Conservation (phyloP, 495 filamentous ascomycete genomes). For the Wilcoxina mikolae region DNA sequence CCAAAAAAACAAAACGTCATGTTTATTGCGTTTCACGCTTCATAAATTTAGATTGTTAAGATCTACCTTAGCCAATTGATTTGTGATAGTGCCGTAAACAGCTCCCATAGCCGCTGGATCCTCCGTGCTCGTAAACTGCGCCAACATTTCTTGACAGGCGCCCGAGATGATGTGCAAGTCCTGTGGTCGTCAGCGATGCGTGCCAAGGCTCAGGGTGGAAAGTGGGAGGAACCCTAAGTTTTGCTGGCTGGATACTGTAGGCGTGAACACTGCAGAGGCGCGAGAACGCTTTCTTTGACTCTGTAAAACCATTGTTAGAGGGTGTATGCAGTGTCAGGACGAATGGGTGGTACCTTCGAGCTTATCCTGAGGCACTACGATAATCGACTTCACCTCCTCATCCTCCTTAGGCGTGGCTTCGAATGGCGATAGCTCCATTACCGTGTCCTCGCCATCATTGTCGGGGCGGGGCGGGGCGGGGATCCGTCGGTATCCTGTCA, state of each 20-base stretch:
- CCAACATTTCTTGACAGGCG: constrained; percentile 34
- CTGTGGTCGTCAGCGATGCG: neutral
- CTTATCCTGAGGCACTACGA: constrained; percentile 67
- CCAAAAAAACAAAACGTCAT: no score
- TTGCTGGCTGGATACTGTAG: constrained; percentile 64
- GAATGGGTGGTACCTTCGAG: constrained; percentile 45
- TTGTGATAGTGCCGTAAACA: constrained; percentile 56
- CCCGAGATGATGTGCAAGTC: neutral
- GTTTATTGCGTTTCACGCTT: no score
- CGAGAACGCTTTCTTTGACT: constrained; percentile 50
- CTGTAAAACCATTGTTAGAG: constrained; percentile 31
- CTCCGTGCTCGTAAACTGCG: constrained; percentile 39
- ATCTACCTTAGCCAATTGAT: constrained; percentile 41
- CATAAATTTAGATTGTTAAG: constrained; percentile 1
- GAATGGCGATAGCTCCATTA: constrained; percentile 58
- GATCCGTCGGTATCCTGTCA: constrained; percentile 45
- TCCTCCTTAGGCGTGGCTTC: constrained; percentile 40
- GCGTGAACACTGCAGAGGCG: constrained; percentile 64
- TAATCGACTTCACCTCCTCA: constrained; percentile 42
- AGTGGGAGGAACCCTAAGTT: constrained; percentile 40
- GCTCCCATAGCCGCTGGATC: constrained; percentile 47
- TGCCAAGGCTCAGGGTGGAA: constrained; percentile 39
- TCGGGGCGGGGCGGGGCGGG: neutral
- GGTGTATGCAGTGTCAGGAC: neutral
- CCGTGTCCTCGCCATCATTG: constrained; percentile 47